These are phyloP conservation scores for Umbilicus rupestris DNA, from an alignment of 164 flowering plant genomes.

Conservation along the genomic window DNA sequence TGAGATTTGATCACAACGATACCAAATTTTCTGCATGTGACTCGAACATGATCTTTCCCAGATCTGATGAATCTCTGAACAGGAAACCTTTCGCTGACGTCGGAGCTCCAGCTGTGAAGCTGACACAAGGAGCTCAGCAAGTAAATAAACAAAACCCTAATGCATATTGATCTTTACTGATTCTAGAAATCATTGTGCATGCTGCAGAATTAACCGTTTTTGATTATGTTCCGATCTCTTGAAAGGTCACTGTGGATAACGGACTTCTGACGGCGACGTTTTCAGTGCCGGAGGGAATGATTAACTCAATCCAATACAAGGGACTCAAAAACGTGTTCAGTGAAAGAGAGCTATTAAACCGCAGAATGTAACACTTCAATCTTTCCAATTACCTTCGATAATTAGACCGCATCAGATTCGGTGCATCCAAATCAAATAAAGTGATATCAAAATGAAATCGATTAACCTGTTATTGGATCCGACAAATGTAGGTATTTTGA, in stretches of 20 bases:
- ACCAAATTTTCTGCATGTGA: not conserved
- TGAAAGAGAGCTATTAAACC: not conserved
- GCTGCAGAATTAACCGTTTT: not conserved
- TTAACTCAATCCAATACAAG: constrained; percentile 1
- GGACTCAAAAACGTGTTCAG: not conserved
- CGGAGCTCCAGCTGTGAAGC: not conserved
- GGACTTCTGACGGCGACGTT: not conserved
- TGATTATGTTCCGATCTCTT: too few relatives aligned
- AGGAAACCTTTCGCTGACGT: not conserved
- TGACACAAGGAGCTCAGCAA: constrained; percentile 2
- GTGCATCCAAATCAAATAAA: too few relatives aligned
- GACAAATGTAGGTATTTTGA: too few relatives aligned
- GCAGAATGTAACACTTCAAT: not conserved
- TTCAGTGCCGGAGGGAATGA: constrained; percentile 2
- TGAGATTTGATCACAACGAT: not conserved
- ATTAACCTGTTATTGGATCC: too few relatives aligned
- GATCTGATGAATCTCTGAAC: not conserved
- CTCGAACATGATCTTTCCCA: not conserved
- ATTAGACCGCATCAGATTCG: too few relatives aligned
- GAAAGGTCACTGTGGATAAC: constrained; percentile 1
- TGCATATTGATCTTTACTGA: not conserved
- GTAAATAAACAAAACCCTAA: not conserved
- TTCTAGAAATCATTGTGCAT: not conserved
- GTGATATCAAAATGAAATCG: too few relatives aligned
- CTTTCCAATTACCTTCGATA: too few relatives aligned